Evolutionary conservation across 225 moss, liverwort and hornwort genomes (phyloP).

Genomic region (Lunularia cruciata): DNA sequence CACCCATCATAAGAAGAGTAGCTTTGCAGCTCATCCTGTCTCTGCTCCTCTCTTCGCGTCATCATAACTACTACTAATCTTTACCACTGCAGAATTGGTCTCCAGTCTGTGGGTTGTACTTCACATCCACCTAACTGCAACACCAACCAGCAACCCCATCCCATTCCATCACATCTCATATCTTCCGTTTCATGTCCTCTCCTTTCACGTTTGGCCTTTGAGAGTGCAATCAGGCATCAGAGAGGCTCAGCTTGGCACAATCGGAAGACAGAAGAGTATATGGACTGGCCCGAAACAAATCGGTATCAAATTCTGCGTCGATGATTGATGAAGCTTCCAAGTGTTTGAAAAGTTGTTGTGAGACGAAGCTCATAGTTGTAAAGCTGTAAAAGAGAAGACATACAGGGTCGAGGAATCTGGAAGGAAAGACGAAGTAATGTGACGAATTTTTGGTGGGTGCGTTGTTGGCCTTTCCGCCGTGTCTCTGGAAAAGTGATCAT

Average conservation of each 20-base stretch:
- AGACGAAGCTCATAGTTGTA: not conserved
- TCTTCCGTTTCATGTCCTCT: too few relatives aligned
- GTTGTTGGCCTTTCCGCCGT: not conserved
- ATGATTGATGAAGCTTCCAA: slow-evolving; percentile 7
- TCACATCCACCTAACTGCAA: slow-evolving; percentile 10
- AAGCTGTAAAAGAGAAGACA: not conserved
- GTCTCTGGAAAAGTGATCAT: not conserved
- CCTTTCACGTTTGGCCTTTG: slow-evolving; percentile 5
- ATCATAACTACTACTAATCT: not conserved
- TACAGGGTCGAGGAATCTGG: slow-evolving; percentile 1
- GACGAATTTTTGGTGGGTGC: too few relatives aligned
- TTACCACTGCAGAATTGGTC: not conserved
- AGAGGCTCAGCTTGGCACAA: not conserved
- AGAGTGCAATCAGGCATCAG: not conserved
- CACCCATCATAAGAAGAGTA: not conserved
- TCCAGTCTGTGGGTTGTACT: not conserved
- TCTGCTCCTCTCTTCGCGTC: not conserved
- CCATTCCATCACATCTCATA: not conserved
- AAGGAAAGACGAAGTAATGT: not conserved
- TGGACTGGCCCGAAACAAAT: slow-evolving; percentile 1
- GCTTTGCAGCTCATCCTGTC: not conserved
- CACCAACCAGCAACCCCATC: slow-evolving; percentile 3
- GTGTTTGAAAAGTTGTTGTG: not conserved
- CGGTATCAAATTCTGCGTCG: slow-evolving; percentile 3
- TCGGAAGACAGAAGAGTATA: too few relatives aligned